Conservation (phyloP, 345 rosid genomes). For the Citrus trifoliata region DNA sequence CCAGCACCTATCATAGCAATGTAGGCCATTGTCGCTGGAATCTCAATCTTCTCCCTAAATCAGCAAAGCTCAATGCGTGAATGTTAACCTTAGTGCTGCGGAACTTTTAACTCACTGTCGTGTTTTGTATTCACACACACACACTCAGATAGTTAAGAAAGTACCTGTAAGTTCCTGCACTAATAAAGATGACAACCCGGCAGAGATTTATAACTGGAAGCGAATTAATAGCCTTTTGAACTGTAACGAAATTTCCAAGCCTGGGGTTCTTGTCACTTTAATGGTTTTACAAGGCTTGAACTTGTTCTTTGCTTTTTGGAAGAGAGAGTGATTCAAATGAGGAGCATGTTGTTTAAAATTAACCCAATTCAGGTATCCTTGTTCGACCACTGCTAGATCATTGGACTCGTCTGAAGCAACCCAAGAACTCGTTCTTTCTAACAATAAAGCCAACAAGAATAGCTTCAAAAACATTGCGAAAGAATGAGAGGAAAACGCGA, state of each 20-base stretch:
- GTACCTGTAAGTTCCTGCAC: slow-evolving; percentile 41
- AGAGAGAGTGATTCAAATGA: slow-evolving; percentile 20
- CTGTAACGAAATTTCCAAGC: slow-evolving; percentile 16
- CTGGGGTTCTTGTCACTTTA: slow-evolving; percentile 22
- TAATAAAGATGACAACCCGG: slow-evolving; percentile 30
- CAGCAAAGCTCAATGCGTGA: not conserved
- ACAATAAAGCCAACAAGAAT: slow-evolving; percentile 21
- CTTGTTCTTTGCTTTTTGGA: slow-evolving; percentile 24
- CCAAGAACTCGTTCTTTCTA: slow-evolving; percentile 16
- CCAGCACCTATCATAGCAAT: slow-evolving; percentile 37
- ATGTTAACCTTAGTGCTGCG: not conserved
- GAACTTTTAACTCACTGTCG: not conserved
- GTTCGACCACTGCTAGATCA: slow-evolving; percentile 17
- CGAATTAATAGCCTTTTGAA: slow-evolving; percentile 36
- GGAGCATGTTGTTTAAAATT: slow-evolving; percentile 11
- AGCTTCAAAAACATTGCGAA: slow-evolving; percentile 24
- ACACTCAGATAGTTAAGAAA: not conserved
- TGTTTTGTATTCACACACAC: too few relatives aligned
- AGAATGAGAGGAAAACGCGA: not conserved
- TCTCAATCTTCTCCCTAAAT: slow-evolving; percentile 45
- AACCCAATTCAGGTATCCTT: slow-evolving; percentile 33
- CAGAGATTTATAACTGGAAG: slow-evolving; percentile 35
- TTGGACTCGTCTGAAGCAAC: slow-evolving; percentile 12
- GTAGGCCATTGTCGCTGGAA: slow-evolving; percentile 41
- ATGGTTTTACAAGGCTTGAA: slow-evolving; percentile 34